Evolutionary conservation across 179 eudicot genomes (phyloP).

Genomic region (Spergularia azorica): DNA sequence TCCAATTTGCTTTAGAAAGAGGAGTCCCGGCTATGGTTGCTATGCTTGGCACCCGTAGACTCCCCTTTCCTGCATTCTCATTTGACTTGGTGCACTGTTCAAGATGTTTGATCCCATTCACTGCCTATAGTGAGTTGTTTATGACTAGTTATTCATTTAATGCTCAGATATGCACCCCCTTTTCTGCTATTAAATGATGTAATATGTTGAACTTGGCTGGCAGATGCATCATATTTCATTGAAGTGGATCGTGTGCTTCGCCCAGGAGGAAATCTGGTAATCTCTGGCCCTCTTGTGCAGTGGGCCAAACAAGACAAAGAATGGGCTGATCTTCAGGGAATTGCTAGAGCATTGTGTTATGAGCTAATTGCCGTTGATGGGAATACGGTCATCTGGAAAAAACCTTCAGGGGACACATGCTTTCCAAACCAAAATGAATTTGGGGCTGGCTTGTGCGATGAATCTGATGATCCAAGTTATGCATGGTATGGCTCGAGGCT

Average conservation of each 20-base stretch:
- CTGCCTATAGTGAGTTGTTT: constrained; percentile 78
- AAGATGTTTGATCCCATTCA: constrained; percentile 87
- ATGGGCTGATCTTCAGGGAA: constrained; percentile 96
- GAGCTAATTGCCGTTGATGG: constrained; percentile 90
- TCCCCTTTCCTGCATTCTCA: constrained; percentile 86
- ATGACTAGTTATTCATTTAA: constrained; percentile 3
- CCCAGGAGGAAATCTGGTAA: constrained; percentile 86
- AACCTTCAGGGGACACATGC: constrained; percentile 77
- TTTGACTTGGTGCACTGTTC: constrained; percentile 97
- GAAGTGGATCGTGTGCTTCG: constrained; percentile 92
- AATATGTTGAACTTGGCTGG: constrained; percentile 26
- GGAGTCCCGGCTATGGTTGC: constrained; percentile 94
- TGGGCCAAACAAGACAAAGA: constrained; percentile 93
- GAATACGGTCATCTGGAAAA: constrained; percentile 89
- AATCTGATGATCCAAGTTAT: constrained; percentile 75
- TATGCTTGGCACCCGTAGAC: constrained; percentile 95
- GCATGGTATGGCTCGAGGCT: constrained; percentile 55
- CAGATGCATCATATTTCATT: constrained; percentile 92
- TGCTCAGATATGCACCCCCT: neutral
- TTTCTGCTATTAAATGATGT: constrained; percentile 8
- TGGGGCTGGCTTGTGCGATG: constrained; percentile 66
- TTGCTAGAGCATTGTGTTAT: constrained; percentile 85
- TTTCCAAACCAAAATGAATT: constrained; percentile 78
- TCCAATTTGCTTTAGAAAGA: constrained; percentile 93
- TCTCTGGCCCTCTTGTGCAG: constrained; percentile 95